Percentiles rank a stretch among this genome's conserved stretches.
Evolutionary conservation across 2,329 filamentous ascomycete species (phyloP).

Genomic region (Arthroderma sp.): DNA sequence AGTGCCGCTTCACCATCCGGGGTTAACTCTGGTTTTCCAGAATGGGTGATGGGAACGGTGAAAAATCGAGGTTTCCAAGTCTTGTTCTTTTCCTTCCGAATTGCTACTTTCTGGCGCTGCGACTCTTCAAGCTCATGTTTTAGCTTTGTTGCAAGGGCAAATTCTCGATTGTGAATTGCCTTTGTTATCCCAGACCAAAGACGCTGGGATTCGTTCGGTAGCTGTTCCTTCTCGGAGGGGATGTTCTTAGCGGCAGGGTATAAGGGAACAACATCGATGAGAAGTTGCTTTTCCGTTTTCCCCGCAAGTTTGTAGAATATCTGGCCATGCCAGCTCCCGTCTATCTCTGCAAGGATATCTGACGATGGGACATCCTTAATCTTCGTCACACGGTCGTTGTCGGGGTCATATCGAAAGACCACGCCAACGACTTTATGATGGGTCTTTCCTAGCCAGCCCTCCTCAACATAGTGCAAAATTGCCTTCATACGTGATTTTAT

Average conservation of each 20-base stretch:
- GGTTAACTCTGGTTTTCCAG: conserved; percentile 50
- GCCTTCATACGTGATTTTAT: conserved; percentile 81
- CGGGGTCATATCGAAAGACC: conserved; percentile 78
- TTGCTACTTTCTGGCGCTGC: conserved; percentile 71
- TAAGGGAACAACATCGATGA: conserved; percentile 81
- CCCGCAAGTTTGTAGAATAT: conserved; percentile 45
- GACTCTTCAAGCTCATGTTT: conserved; percentile 88
- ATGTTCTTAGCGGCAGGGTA: conserved; percentile 64
- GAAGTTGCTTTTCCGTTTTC: conserved; percentile 45
- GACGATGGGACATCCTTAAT: conserved; percentile 79
- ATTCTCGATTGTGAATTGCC: conserved; percentile 74
- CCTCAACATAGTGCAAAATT: conserved; percentile 84
- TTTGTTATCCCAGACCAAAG: conserved; percentile 83
- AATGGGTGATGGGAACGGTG: conserved; percentile 44
- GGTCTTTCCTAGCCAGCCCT: conserved; percentile 82
- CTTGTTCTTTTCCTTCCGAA: conserved; percentile 56
- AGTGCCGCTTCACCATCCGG: conserved; percentile 47
- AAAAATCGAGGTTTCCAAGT: conserved; percentile 87
- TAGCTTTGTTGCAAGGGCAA: conserved; percentile 64
- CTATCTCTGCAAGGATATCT: conserved; percentile 69
- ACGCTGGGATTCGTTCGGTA: conserved; percentile 76
- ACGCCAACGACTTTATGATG: conserved; percentile 88
- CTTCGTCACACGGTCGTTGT: conserved; percentile 64
- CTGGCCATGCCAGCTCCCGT: conserved; percentile 72
- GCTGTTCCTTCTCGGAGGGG: conserved; percentile 64